Base-by-base conservation (phyloP, 306 rosid genomes). In the Quercus cerris region DNA sequence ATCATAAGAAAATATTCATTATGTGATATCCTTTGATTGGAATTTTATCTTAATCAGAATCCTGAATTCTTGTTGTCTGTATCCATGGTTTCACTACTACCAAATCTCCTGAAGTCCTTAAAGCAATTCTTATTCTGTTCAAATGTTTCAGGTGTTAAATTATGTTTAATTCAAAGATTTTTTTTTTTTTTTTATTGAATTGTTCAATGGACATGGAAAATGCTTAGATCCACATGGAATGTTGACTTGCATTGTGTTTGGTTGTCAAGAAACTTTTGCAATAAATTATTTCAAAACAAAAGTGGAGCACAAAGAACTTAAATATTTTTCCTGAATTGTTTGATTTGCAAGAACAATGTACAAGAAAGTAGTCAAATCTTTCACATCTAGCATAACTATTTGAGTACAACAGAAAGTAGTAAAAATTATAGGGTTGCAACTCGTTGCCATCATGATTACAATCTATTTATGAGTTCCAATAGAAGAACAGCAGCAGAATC, bases 401-500 rank as follows among this genome's bases (percentile, higher is more conserved):
- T 76, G 8, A 95, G 89, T 76, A 90, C 97, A 74, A 95, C 3
- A 49, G 54, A 49, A 46, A 6, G 10, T 41, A 41, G 46, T 41
- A 41, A 73, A 44, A 64, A 57, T 8, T 41, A 55, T 31, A 27
- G 75, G 52, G 52, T 46, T 55, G 70, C 17, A 71, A 75, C 46
- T 75, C 55, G 56, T 62, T 81, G 57, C 77, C 59, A 73, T 91
- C 82, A 92, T 1, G 97, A 80, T 87, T 94, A 91, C 22, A 93
- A 74, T 72, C 85, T 93, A 75, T 91, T 89, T 23, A 95, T 76
- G 8, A 95, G 90, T 76, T 91, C 98, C 76, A 95, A 84, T 81
- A 95, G 96, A 87, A 95, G 97, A 88, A 87, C 91, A 25, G 98
- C 99, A 22, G 99, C 97, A 2, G 98, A 93, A 85, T 95, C 99